Percentiles rank a stretch among this genome's conserved stretches.
phyloP scores from a whole-genome alignment of 2,329 filamentous ascomycete species.

The Fusarium hainanense region DNA sequence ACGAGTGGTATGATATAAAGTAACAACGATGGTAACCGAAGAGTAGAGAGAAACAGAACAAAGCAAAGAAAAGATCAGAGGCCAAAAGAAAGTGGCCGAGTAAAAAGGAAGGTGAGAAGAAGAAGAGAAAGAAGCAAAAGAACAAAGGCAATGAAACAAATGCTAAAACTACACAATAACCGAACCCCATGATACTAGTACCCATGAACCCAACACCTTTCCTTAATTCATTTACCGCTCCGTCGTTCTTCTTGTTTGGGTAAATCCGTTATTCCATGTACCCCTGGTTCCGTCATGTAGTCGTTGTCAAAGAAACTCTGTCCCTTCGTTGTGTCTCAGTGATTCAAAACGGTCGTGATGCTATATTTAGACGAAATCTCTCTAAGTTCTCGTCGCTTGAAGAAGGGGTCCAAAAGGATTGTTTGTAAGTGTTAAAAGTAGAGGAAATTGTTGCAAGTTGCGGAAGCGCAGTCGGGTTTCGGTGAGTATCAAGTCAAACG shows the following conservation, averaged over 20 bases:
- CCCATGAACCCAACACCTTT: constrained; percentile 28
- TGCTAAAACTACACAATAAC: constrained; percentile 39
- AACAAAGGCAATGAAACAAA: constrained; percentile 9
- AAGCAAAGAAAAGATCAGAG: constrained; percentile 10
- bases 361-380: constrained; percentile 1
- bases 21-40: constrained; percentile 34
- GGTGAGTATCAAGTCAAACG: constrained; percentile 8
- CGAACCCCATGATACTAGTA: constrained; percentile 23
- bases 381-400: constrained; percentile 7
- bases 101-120: constrained; percentile 7
- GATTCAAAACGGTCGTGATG: constrained; percentile 11
- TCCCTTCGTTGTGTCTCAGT: constrained; percentile 19
- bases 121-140: constrained; percentile 6
- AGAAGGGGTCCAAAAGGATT: constrained; percentile 15
- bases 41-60: constrained; percentile 17
- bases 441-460: constrained; percentile 1
- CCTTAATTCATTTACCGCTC: constrained; percentile 19
- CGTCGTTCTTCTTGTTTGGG: constrained; percentile 24
- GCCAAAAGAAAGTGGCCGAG: not conserved
- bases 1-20: constrained; percentile 43
- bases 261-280: constrained; percentile 31
- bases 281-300: constrained; percentile 28
- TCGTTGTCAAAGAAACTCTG: constrained; percentile 32
- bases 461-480: not conserved
- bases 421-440: constrained; percentile 21